phyloP scores from a whole-genome alignment of 306 rosid genomes.

The Inga leiocalycina region DNA sequence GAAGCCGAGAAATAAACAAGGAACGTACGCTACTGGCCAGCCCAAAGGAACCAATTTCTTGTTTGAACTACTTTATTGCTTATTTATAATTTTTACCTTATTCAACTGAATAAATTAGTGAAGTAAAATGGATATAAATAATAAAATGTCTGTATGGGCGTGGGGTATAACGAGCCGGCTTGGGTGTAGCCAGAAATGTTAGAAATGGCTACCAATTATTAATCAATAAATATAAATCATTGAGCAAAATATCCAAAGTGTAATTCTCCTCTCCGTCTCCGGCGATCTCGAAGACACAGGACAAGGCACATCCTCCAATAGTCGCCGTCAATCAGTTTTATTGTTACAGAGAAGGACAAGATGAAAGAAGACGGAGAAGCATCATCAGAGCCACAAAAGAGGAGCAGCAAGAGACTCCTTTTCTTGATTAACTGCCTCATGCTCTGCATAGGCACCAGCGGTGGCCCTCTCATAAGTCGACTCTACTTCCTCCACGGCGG shows the following conservation, averaged over 20 bases:
- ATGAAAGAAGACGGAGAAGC: not conserved
- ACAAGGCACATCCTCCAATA: not conserved
- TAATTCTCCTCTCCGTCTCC: not conserved
- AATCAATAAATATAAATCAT: not conserved
- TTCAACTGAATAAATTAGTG: not conserved
- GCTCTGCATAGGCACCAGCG: constrained; percentile 56
- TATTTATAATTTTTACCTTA: no score
- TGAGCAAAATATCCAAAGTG: not conserved
- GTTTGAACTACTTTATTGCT: no score
- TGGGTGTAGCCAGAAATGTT: not conserved
- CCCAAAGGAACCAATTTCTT: no score
- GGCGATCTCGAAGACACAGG: not conserved
- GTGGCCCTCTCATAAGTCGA: constrained; percentile 74
- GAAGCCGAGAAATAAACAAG: no score
- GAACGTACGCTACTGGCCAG: no score
- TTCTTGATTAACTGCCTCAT: constrained; percentile 52
- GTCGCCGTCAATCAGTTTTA: not conserved
- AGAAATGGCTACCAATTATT: not conserved
- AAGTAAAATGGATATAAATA: not conserved
- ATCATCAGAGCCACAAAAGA: not conserved
- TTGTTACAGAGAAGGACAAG: not conserved
- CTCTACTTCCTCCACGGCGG: constrained; percentile 91
- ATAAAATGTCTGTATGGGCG: not conserved
- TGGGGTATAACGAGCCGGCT: not conserved
- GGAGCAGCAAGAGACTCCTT: constrained; percentile 38